These are phyloP conservation scores for Kodamaea kaohsiungensis DNA, from an alignment of 805 yeast genomes.

Conservation along the genomic window DNA sequence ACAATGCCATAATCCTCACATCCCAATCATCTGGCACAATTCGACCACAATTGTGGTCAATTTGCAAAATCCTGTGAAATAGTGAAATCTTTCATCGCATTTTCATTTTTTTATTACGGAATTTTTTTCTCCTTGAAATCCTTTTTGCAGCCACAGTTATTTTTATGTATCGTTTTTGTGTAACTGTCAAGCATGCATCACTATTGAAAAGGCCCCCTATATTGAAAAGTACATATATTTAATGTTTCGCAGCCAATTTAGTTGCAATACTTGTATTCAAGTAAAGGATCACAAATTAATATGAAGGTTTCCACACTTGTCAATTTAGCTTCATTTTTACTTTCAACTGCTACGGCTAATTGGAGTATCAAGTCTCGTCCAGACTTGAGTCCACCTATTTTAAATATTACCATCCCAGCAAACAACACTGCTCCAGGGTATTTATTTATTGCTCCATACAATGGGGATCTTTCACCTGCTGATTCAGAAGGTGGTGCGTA, in stretches of 20 bases:
- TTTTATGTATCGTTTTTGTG: no score
- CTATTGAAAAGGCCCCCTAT: no score
- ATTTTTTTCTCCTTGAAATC: not conserved
- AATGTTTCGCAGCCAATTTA: not conserved
- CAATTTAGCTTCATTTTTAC: not conserved
- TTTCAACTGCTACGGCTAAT: conserved; percentile 21
- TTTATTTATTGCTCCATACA: conserved; percentile 35
- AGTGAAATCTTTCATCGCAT: no score
- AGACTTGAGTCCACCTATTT: conserved; percentile 33
- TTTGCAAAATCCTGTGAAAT: no score
- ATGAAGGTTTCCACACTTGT: conserved; percentile 5
- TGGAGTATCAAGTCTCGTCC: conserved; percentile 36
- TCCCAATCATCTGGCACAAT: no score
- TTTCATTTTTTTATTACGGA: not conserved
- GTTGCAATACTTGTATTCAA: no score
- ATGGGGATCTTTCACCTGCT: conserved; percentile 13
- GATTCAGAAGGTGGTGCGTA: conserved; percentile 25
- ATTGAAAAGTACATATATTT: not conserved
- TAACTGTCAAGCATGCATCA: no score
- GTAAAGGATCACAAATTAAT: not conserved
- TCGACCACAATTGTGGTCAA: no score
- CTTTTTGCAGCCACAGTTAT: not conserved
- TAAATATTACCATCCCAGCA: conserved; percentile 33
- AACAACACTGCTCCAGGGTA: conserved; percentile 26
- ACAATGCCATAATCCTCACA: no score